Evolutionary conservation across 495 filamentous ascomycete species (phyloP).

Genomic region (Lasiosphaeriaceae sp.): DNA sequence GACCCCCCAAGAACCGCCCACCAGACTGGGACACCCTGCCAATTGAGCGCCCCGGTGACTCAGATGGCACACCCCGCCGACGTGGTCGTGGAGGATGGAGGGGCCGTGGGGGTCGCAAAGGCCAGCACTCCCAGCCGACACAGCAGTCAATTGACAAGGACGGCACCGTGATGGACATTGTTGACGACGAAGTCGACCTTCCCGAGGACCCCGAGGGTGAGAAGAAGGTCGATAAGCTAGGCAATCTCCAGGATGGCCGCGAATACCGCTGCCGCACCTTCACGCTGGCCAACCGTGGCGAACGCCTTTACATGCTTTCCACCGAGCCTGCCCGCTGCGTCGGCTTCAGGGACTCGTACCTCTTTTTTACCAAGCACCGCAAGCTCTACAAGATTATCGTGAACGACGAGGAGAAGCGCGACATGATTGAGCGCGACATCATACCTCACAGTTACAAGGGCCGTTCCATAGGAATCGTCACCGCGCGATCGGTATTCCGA

Average conservation of each 20-base stretch:
- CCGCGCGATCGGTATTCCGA: constrained; percentile 91
- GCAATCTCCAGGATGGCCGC: constrained; percentile 71
- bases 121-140: constrained; percentile 64
- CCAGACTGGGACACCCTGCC: constrained; percentile 65
- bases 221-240: constrained; percentile 85
- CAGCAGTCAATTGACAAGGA: constrained; percentile 90
- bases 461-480: constrained; percentile 94
- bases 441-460: constrained; percentile 98
- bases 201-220: constrained; percentile 87
- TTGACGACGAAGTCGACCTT: constrained; percentile 85
- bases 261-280: constrained; percentile 95
- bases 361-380: constrained; percentile 97
- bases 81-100: constrained; percentile 66
- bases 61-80: constrained; percentile 55
- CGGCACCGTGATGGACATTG: constrained; percentile 85
- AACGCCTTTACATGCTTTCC: constrained; percentile 93
- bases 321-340: constrained; percentile 96
- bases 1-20: constrained; percentile 79
- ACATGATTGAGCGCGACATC: constrained; percentile 88
- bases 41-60: constrained; percentile 54
- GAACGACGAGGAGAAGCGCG: constrained; percentile 85
- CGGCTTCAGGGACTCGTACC: constrained; percentile 92
- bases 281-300: constrained; percentile 76
- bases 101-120: constrained; percentile 67
- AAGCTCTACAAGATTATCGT: constrained; percentile 94